Conservation (phyloP, 768 basidiomycete species). For the Tricholoma saponaceum region DNA sequence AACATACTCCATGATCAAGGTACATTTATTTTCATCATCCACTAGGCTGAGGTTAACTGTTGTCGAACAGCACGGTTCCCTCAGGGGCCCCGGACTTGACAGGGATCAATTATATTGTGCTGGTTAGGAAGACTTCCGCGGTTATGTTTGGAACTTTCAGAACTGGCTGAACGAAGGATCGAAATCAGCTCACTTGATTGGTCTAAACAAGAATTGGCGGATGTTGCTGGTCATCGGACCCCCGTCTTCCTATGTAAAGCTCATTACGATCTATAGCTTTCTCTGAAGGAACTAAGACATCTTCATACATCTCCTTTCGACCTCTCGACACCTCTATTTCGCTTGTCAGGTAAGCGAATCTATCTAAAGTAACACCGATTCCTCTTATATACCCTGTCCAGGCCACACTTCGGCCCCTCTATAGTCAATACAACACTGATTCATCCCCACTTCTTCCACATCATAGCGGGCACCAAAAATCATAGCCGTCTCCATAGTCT, state of each 20-base stretch:
- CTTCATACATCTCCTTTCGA: constrained; percentile 58
- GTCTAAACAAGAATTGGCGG: constrained; percentile 28
- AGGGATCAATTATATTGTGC: constrained; percentile 59
- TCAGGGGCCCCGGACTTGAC: constrained; percentile 56
- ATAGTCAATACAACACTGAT: constrained; percentile 74
- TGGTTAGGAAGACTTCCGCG: constrained; percentile 83
- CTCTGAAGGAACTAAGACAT: constrained; percentile 30
- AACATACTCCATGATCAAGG: constrained; percentile 76
- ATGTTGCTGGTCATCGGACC: constrained; percentile 33
- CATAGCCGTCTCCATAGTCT: constrained; percentile 68
- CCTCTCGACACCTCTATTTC: constrained; percentile 58
- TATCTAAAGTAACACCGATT: neutral
- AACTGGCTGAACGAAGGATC: constrained; percentile 41
- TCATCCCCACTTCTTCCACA: constrained; percentile 65
- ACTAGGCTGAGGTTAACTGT: neutral
- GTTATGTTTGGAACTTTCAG: constrained; percentile 62
- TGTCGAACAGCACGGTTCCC: constrained; percentile 60
- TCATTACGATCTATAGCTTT: constrained; percentile 34
- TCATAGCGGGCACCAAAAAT: constrained; percentile 73
- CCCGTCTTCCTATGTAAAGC: neutral
- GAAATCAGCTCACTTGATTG: constrained; percentile 45
- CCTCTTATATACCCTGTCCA: constrained; percentile 13
- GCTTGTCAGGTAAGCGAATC: constrained; percentile 47
- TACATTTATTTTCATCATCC: constrained; percentile 15
- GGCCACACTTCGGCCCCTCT: constrained; percentile 74